These are phyloP conservation scores for Termitomyces sp. DNA, from an alignment of 768 basidiomycete genomes.

Conservation along the genomic window DNA sequence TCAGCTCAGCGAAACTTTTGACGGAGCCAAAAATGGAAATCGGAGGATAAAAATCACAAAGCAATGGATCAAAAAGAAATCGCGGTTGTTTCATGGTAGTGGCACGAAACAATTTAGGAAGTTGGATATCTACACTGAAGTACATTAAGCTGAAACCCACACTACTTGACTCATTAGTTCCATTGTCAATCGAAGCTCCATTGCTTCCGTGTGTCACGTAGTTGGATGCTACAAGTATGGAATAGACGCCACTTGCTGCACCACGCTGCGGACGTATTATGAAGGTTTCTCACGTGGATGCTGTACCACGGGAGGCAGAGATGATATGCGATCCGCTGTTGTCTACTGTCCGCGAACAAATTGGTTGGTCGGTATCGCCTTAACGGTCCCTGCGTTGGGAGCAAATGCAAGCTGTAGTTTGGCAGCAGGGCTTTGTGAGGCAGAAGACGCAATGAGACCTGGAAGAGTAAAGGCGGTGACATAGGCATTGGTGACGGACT, in stretches of 20 bases:
- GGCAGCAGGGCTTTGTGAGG: constrained; percentile 16
- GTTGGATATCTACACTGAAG: neutral
- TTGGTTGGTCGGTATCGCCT: constrained; percentile 17
- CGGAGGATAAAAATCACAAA: neutral
- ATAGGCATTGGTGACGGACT: constrained; percentile 18
- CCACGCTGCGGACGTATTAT: constrained; percentile 20
- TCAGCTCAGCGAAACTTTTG: neutral
- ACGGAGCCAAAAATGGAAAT: neutral
- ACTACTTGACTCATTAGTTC: constrained; percentile 18
- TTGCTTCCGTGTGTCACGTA: constrained; percentile 21
- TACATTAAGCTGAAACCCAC: constrained; percentile 11
- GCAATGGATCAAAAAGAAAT: neutral
- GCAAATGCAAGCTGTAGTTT: constrained; percentile 23
- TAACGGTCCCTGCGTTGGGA: constrained; percentile 25
- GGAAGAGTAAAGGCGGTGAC: constrained; percentile 20
- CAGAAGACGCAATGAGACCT: constrained; percentile 20
- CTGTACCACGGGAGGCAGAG: constrained; percentile 20
- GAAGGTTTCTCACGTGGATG: constrained; percentile 27
- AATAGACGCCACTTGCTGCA: constrained; percentile 22
- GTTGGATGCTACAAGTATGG: constrained; percentile 26
- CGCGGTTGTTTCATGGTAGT: neutral
- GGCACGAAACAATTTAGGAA: neutral
- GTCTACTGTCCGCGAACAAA: constrained; percentile 30
- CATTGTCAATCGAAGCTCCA: constrained; percentile 24
- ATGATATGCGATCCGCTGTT: constrained; percentile 21